Percentiles rank a stretch among this genome's conserved stretches.
Evolutionary conservation across 768 basidiomycete species (phyloP).

Genomic region (Trametes cingulata): DNA sequence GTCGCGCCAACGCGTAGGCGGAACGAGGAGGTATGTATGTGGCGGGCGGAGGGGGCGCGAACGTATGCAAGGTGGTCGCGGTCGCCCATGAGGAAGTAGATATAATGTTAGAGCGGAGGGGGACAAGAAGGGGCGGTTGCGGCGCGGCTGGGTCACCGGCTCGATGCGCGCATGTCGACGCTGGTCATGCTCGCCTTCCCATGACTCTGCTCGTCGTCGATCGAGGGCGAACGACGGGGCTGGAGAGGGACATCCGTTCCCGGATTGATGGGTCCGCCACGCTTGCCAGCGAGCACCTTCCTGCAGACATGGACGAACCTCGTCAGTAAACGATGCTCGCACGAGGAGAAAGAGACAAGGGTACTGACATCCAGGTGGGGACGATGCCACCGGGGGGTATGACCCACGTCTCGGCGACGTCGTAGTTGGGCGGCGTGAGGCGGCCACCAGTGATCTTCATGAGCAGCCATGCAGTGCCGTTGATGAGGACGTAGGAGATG

Average conservation of each 20-base stretch:
- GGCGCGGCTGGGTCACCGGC: neutral
- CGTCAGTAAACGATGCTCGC: neutral
- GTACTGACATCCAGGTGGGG: slow-evolving; percentile 66
- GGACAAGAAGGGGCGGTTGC: neutral
- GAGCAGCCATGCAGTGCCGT: slow-evolving; percentile 63
- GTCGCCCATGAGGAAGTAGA: too few species aligned
- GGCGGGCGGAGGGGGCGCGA: too few species aligned
- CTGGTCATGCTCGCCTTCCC: slow-evolving; percentile 12
- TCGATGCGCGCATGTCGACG: slow-evolving; percentile 4
- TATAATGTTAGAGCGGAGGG: too few species aligned
- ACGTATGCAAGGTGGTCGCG: too few species aligned
- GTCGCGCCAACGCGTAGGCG: too few species aligned
- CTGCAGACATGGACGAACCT: neutral
- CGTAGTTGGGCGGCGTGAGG: slow-evolving; percentile 64
- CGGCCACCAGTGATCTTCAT: slow-evolving; percentile 56
- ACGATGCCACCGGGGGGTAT: slow-evolving; percentile 70
- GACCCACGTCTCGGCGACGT: slow-evolving; percentile 66
- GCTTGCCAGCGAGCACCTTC: slow-evolving; percentile 6
- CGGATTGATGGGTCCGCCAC: neutral
- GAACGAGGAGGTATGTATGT: too few species aligned
- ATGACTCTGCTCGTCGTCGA: slow-evolving; percentile 11
- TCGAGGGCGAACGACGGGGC: slow-evolving; percentile 9
- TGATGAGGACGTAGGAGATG: slow-evolving; percentile 67
- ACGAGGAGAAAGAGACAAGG: neutral
- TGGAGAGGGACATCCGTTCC: slow-evolving; percentile 10